Conservation (phyloP, 2,329 filamentous ascomycete genomes). For the Stenocarpella maydis region DNA sequence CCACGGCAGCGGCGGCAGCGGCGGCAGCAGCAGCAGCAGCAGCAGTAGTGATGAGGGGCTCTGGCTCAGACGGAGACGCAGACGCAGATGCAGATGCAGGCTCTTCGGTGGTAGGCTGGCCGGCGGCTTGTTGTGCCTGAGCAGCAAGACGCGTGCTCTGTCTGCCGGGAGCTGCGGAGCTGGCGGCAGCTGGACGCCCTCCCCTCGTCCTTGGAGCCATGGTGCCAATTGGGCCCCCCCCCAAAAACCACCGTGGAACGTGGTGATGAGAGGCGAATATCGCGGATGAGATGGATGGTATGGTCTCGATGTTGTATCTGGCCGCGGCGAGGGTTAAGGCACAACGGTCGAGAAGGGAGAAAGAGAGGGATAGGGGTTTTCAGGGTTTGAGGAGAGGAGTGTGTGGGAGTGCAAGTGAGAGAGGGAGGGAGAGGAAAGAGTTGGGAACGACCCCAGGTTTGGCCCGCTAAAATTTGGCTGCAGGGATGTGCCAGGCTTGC, state of each 20-base stretch:
- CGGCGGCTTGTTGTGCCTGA: conserved; percentile 29
- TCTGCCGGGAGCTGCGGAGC: conserved; percentile 24
- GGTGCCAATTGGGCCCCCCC: background rate
- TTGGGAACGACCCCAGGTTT: background rate
- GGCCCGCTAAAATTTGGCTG: background rate
- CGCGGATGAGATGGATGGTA: background rate
- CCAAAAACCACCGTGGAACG: background rate
- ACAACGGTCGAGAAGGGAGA: background rate
- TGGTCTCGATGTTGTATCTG: background rate
- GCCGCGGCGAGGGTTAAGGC: conserved; percentile 15
- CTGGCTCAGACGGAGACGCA: background rate
- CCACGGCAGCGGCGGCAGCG: background rate
- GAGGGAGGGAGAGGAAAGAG: background rate
- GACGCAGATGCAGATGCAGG: background rate
- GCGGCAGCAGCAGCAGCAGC: conserved; percentile 19
- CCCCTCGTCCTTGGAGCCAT: conserved; percentile 32
- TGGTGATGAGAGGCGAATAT: conserved; percentile 9
- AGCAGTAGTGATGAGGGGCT: conserved; percentile 25
- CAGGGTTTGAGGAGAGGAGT: conserved; percentile 15
- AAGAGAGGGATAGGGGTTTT: conserved; percentile 21
- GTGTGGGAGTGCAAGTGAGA: background rate
- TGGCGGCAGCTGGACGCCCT: conserved; percentile 21
- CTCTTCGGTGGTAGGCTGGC: conserved; percentile 27
- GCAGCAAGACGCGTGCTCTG: conserved; percentile 34
- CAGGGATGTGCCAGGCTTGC: conserved; percentile 1